Conservation (phyloP, 176 grass and related monocot species). For the Triticum urartu region DNA sequence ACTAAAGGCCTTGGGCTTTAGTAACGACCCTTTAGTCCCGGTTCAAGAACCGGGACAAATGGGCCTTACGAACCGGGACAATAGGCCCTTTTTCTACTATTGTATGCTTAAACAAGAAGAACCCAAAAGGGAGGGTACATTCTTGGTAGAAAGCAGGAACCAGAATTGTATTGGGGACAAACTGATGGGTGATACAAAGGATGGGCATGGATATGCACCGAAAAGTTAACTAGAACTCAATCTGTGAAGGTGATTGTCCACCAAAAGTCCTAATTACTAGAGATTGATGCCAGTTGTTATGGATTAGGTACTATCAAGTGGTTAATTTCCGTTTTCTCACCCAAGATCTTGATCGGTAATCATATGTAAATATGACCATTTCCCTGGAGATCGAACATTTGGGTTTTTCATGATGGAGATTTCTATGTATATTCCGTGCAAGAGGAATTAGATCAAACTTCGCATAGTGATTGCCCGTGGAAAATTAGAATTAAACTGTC, state of each 20-base stretch:
- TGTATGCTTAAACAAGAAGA: background rate
- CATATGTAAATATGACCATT: no score
- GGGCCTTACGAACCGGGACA: no score
- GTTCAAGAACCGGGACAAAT: no score
- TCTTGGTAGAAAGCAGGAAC: background rate
- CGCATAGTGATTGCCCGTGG: no score
- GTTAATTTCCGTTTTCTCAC: background rate
- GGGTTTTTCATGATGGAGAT: no score
- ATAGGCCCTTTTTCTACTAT: no score
- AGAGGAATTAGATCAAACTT: no score
- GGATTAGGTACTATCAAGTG: background rate
- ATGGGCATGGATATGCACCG: background rate
- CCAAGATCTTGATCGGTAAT: background rate
- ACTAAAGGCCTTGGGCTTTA: no score
- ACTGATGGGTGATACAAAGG: background rate
- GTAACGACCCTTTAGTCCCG: no score
- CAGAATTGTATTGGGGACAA: background rate
- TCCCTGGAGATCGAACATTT: no score
- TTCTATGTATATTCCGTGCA: no score
- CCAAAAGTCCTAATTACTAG: slow-evolving; percentile 24
- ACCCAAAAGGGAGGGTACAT: background rate
- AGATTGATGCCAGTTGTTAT: background rate
- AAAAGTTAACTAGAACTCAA: background rate
- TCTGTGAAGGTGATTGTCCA: background rate
- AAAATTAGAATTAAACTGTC: background rate